These are phyloP conservation scores for Candida glucosophila DNA, from an alignment of 1,139 yeast genomes.

Conservation along the genomic window DNA sequence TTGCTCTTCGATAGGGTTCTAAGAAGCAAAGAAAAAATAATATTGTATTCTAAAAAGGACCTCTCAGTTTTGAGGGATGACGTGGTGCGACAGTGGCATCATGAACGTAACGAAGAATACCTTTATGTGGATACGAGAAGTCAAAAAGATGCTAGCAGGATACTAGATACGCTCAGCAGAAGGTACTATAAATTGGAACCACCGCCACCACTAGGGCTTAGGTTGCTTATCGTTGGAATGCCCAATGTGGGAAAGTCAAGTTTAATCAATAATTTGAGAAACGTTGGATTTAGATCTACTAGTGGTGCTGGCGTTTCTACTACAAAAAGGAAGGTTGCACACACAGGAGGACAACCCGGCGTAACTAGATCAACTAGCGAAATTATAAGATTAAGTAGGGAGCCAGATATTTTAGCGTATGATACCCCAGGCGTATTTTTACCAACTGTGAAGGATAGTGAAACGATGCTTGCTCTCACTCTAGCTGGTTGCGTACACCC, in stretches of 20 bases:
- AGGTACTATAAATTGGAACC: conserved; percentile 40
- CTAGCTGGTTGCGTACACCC: conserved; percentile 74
- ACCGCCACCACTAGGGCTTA: conserved; percentile 75
- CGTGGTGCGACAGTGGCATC: conserved; percentile 48
- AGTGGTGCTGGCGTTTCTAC: conserved; percentile 16
- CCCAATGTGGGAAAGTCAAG: conserved; percentile 99
- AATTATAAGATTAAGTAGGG: conserved; percentile 51
- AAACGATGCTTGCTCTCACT: conserved; percentile 69
- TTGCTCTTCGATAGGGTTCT: conserved; percentile 67
- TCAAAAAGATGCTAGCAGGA: conserved; percentile 38
- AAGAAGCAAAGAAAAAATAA: conserved; percentile 47
- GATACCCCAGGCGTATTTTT: conserved; percentile 93
- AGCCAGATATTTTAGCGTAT: conserved; percentile 64
- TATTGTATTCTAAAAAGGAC: conserved; percentile 67
- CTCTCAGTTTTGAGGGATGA: conserved; percentile 24
- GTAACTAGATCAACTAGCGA: conserved; percentile 79
- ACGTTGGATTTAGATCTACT: conserved; percentile 34
- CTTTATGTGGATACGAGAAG: conserved; percentile 55
- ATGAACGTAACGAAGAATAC: conserved; percentile 40
- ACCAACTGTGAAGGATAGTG: conserved; percentile 60
- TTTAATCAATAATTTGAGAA: conserved; percentile 65
- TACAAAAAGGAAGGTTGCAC: conserved; percentile 59
- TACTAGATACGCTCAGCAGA: conserved; percentile 42
- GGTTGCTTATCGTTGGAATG: conserved; percentile 81
- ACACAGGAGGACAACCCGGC: conserved; percentile 86